phyloP scores from a whole-genome alignment of 1,284 basidiomycete species.

The Bjerkandera adusta region DNA sequence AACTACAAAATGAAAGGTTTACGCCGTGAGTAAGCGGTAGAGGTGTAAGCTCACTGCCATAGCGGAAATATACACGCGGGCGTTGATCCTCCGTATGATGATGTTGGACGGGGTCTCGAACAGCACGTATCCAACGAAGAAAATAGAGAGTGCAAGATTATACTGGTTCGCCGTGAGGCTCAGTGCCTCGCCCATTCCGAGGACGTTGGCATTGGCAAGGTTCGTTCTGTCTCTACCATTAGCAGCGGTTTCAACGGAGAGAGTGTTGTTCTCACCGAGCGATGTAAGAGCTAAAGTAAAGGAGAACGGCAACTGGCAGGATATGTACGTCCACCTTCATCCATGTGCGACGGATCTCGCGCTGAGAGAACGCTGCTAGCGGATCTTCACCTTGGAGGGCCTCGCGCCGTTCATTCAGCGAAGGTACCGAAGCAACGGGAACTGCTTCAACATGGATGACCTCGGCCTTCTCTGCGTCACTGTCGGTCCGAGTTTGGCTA shows the following conservation, averaged over 20 bases:
- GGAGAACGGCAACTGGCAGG: conserved; percentile 27
- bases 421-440: too few relatives aligned
- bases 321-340: conserved; percentile 29
- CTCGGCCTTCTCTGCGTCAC: too few relatives aligned
- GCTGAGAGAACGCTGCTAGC: conserved; percentile 6
- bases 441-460: too few relatives aligned
- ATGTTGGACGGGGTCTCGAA: conserved; percentile 61
- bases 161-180: conserved; percentile 41
- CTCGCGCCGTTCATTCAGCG: too few relatives aligned
- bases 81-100: conserved; percentile 25
- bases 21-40: conserved; percentile 21
- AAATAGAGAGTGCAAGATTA: conserved; percentile 59
- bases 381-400: conserved; percentile 21
- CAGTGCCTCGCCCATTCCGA: conserved; percentile 24
- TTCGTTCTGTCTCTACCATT: conserved; percentile 27
- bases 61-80: conserved; percentile 49
- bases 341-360: conserved; percentile 26
- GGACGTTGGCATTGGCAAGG: conserved; percentile 42
- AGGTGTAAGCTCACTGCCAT: conserved; percentile 25
- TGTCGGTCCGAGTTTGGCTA: too few relatives aligned
- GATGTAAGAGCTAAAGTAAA: conserved; percentile 31
- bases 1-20: too few relatives aligned
- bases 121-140: conserved; percentile 66
- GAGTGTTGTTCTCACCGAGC: conserved; percentile 23
- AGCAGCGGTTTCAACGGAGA: neutral